Evolutionary conservation across 345 rosid species (phyloP).

Genomic region (Psidium guajava): DNA sequence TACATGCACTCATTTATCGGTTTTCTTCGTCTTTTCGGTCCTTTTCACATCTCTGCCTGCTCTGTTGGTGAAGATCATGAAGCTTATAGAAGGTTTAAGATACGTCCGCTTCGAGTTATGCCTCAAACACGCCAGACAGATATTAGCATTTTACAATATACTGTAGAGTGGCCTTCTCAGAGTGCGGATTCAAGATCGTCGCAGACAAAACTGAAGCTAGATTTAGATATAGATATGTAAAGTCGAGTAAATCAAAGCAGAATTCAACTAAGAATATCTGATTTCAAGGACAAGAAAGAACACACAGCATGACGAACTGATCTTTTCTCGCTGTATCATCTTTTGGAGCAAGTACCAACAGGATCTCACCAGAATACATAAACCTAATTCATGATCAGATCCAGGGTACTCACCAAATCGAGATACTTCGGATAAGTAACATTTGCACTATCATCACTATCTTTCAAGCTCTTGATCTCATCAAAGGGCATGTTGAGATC

Average conservation of each 20-base stretch:
- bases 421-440: not conserved
- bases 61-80: not conserved
- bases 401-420: constrained; percentile 24
- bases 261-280: not conserved
- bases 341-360: constrained; percentile 32
- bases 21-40: not conserved
- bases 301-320: not conserved
- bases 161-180: not conserved
- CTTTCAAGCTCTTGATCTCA: not conserved
- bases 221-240: not conserved
- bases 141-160: not conserved
- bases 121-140: not conserved
- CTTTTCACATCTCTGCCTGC: not conserved
- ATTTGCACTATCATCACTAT: not conserved
- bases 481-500: not conserved
- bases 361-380: constrained; percentile 29
- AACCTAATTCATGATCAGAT: constrained; percentile 24
- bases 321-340: not conserved
- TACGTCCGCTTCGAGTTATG: not conserved
- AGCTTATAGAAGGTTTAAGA: not conserved
- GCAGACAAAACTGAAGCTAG: not conserved
- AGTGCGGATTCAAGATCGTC: not conserved
- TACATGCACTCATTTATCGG: not conserved
- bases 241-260: not conserved
- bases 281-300: not conserved